Percentiles rank a stretch among this genome's conserved stretches.
Evolutionary conservation across 2,329 filamentous ascomycete genomes (phyloP).

Genomic region (Ophiostoma fasciatum): DNA sequence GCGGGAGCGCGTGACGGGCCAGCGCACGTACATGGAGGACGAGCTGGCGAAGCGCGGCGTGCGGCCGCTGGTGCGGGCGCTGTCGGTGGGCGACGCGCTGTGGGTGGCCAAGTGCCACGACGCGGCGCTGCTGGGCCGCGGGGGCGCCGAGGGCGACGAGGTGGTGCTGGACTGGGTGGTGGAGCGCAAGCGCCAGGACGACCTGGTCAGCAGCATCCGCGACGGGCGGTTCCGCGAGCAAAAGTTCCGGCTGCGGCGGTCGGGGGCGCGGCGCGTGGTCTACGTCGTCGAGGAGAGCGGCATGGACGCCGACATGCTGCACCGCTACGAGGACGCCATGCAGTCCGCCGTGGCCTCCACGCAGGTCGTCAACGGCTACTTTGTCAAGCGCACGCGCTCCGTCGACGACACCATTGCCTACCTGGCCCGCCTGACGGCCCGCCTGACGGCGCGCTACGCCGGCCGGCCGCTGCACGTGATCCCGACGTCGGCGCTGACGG

Average conservation of each 20-base stretch:
- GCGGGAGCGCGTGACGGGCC: constrained; percentile 57
- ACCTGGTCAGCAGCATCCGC: constrained; percentile 66
- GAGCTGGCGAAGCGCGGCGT: constrained; percentile 54
- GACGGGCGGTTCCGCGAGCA: constrained; percentile 74
- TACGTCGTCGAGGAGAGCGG: constrained; percentile 65
- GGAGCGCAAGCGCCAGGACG: constrained; percentile 67
- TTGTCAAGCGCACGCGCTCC: constrained; percentile 59
- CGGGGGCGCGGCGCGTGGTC: constrained; percentile 59
- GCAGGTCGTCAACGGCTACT: constrained; percentile 66
- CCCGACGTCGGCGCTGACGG: constrained; percentile 47
- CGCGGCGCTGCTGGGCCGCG: constrained; percentile 34
- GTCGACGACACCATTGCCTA: constrained; percentile 70
- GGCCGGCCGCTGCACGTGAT: constrained; percentile 43
- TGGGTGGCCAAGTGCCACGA: constrained; percentile 66
- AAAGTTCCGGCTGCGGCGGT: constrained; percentile 62
- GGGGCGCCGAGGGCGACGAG: constrained; percentile 49
- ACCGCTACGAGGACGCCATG: constrained; percentile 50
- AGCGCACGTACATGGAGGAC: constrained; percentile 63
- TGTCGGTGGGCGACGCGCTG: constrained; percentile 61
- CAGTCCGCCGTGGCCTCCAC: constrained; percentile 61
- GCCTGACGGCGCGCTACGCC: constrained; percentile 53
- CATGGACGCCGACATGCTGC: constrained; percentile 37
- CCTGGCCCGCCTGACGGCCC: constrained; percentile 53
- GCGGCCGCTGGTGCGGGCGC: constrained; percentile 47
- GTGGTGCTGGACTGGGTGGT: constrained; percentile 68